Evolutionary conservation across 768 basidiomycete species (phyloP), one percentile per base, ranked within the genome.

Genomic region (Trametes villosa): DNA sequence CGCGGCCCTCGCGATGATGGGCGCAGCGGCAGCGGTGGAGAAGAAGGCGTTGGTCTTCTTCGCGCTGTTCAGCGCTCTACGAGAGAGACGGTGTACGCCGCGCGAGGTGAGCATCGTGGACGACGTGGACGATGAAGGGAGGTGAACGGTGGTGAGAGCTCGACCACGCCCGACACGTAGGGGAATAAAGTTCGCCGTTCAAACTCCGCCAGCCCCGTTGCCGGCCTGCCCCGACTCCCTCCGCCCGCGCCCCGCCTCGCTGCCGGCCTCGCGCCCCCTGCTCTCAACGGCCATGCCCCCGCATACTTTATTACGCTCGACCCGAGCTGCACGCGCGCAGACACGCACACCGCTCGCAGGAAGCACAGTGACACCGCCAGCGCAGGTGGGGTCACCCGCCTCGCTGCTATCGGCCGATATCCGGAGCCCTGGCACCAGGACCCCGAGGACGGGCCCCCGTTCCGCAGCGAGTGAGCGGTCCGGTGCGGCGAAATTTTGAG

Each of bases 71-170:
- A 86, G 81, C 69, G 89, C 89, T 81, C 91, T 87, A 83, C 86
- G 89, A 63, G 92, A 90, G 77, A 94, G 82, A 78, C 92, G 92
- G 75, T 90, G 83, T 77, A 92, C 85, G 79, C 90, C 89, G 77
- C 92, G 90, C 70, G 90, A 81, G 78, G 89, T 91, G 82, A 92
- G 83, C 92, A 94, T 94, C 79, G 80, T 72, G 66, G 65, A 69
- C 68, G 66, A 69, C 71, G 71, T 68, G 64, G 69, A 70, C 66
- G 65, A 65, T 64, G 68, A 61, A 62, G 68, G 67, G 60, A 68
- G 66, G 56, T 62, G 67, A 62, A 60, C 59, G 62, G 52, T 63
- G 65, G 63, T 65, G 61, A 66, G 57, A 60, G 62, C 51, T 34
- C 33, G 36, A 30, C 47, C n/a, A 4, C 62, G 65, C 62, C 59